Base-by-base conservation (phyloP, 345 rosid genomes). In the Populus euphratica region DNA sequence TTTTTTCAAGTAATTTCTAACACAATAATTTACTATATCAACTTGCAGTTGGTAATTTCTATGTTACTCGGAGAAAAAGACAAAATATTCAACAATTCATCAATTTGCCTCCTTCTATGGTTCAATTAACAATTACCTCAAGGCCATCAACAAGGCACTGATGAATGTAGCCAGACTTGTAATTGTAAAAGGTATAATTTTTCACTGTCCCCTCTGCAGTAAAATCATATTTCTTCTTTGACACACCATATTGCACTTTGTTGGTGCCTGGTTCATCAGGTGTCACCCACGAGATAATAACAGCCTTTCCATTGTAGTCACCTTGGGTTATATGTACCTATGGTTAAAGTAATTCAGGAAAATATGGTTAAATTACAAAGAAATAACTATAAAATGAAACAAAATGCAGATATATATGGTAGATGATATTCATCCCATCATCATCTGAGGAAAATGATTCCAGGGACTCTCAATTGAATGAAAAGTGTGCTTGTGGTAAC, bases 321-420 rank as follows among this genome's bases (percentile, higher is more conserved):
- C 97, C 98, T 88, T 96, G 99, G 25, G 97, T 93, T 68, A 96
- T 92, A 84, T 85, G 99, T 39, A 96, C 97, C 97, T 92, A 71
- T 13, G 80, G 70, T 72, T 29, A 31, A 69, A 68, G 68, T 35
- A 69, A 59, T 79, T 33, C 35, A 59, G 44, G n/a, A 77, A 11
- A 54, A 38, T 41, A 68, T n/a, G 13, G 14, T 69, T 43, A 23
- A 69, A 43, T n/a, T 10, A 69, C 21, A 39, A 69, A n/a, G 38
- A n/a, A 69, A 69, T 39, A 65, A 65, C 35, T 31, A 29, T 31
- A 16, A 65, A 65, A 31, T 31, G 69, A 29, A 76, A 20, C 25
- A 17, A 49, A 52, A 14, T 31, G 23, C 8, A 38, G 27, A 68
- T 20, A 68, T 9, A 68, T 5, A 67, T 43, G 39, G 18, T 4